Evolutionary conservation across 768 basidiomycete genomes (phyloP).

Genomic region (Cystofilobasidium ferigula): DNA sequence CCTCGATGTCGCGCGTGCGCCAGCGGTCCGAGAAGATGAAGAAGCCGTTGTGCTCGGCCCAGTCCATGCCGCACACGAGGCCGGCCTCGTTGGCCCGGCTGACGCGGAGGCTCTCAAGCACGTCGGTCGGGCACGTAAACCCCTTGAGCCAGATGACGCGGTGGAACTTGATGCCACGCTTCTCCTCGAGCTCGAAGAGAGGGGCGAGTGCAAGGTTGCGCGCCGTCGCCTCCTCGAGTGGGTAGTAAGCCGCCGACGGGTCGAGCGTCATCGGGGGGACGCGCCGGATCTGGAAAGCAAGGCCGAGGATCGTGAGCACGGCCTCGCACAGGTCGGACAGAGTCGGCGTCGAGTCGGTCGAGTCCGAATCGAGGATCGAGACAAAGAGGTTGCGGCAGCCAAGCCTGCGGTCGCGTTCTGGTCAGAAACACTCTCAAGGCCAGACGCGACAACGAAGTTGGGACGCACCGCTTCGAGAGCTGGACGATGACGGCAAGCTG

Average conservation of each 20-base stretch:
- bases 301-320: constrained; percentile 80
- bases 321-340: constrained; percentile 90
- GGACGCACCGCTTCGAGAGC: constrained; percentile 46
- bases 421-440: background rate
- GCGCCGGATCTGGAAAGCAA: constrained; percentile 84
- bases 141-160: constrained; percentile 96
- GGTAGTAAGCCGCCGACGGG: constrained; percentile 81
- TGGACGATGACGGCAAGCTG: constrained; percentile 97
- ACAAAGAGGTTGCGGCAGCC: constrained; percentile 87
- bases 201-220: constrained; percentile 88
- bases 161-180: constrained; percentile 68
- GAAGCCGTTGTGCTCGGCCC: constrained; percentile 94
- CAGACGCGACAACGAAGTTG: background rate
- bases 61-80: constrained; percentile 99
- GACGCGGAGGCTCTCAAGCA: constrained; percentile 86
- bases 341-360: constrained; percentile 87
- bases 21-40: constrained; percentile 98
- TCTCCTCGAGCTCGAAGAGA: constrained; percentile 64
- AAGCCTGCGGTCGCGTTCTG: constrained; percentile 48
- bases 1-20: constrained; percentile 94
- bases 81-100: constrained; percentile 83
- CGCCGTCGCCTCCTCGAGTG: constrained; percentile 85
- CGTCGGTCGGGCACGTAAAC: constrained; percentile 97
- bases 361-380: constrained; percentile 95
- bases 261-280: constrained; percentile 88